A percentile compares a stretch with the other conserved stretches of the same genome.
Conservation (phyloP, 1,284 basidiomycete species). For the Cutaneotrichosporon cyanovorans region DNA sequence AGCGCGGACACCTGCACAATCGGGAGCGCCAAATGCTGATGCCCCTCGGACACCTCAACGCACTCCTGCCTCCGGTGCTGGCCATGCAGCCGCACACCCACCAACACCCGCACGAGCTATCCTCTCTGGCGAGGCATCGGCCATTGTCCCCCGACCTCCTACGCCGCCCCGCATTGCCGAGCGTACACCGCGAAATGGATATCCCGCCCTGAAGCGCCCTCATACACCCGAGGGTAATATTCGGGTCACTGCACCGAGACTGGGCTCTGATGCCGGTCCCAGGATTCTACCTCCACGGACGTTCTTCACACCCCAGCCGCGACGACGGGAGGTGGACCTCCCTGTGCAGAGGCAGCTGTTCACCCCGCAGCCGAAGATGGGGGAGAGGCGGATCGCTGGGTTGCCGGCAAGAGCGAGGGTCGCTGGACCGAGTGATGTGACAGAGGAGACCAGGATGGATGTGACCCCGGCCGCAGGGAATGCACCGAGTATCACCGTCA, state of each 20-base stretch:
- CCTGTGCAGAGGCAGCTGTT: not conserved
- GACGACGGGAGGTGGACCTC: too few species aligned
- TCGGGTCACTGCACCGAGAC: not conserved
- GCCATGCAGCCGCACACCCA: too few species aligned
- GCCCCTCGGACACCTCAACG: too few species aligned
- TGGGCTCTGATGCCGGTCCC: not conserved
- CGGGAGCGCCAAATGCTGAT: too few species aligned
- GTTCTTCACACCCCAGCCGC: constrained; percentile 1
- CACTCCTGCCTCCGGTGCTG: too few species aligned
- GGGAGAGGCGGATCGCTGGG: not conserved
- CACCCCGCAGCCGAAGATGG: not conserved
- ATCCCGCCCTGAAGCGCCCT: constrained; percentile 1
- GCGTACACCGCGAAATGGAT: constrained; percentile 8
- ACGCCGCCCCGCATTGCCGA: constrained; percentile 5
- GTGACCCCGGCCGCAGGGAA: too few species aligned
- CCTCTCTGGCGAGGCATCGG: not conserved
- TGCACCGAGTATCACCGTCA: too few species aligned
- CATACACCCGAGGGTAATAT: not conserved
- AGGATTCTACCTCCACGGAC: not conserved
- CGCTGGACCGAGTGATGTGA: too few species aligned
- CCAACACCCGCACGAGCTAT: not conserved
- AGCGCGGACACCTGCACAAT: too few species aligned
- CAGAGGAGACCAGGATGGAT: not conserved
- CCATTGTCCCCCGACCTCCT: constrained; percentile 4
- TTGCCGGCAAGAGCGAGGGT: too few species aligned